phyloP scores from a whole-genome alignment of 2,329 filamentous ascomycete species.

The Trichoderma afroharzianum region DNA sequence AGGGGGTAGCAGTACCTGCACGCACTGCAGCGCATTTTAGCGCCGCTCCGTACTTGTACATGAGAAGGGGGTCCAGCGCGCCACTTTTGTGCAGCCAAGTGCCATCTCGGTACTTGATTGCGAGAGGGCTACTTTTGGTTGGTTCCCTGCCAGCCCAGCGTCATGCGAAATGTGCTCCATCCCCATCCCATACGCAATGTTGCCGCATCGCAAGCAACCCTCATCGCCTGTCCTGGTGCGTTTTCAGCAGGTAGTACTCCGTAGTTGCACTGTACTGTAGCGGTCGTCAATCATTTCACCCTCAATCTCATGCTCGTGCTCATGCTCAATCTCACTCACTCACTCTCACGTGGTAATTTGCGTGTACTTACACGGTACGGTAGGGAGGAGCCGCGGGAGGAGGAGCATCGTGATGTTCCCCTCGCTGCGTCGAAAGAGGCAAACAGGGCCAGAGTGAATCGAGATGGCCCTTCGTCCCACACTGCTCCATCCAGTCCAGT shows the following conservation, averaged over 20 bases:
- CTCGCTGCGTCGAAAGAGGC: not conserved
- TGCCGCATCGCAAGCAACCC: not conserved
- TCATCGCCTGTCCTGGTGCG: not conserved
- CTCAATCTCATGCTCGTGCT: not conserved
- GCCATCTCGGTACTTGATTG: slow-evolving; percentile 21
- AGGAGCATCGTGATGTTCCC: slow-evolving; percentile 1
- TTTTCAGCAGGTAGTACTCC: not conserved
- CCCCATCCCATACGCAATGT: not conserved
- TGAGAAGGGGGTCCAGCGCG: slow-evolving; percentile 5
- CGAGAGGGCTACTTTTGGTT: slow-evolving; percentile 4
- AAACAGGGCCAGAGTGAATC: slow-evolving; percentile 14
- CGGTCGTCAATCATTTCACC: not conserved
- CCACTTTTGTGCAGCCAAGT: slow-evolving; percentile 19
- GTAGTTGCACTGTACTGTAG: not conserved
- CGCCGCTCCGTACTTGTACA: not conserved
- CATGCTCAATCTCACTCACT: not conserved
- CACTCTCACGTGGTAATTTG: not conserved
- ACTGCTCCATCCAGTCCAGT: not conserved
- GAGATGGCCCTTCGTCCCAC: slow-evolving; percentile 3
- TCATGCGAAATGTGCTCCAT: not conserved
- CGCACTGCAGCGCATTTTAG: not conserved
- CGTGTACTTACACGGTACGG: not conserved
- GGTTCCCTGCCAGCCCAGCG: slow-evolving; percentile 4
- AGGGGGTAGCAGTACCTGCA: not conserved
- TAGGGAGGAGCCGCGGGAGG: not conserved